Base-by-base conservation (phyloP, 2,329 filamentous ascomycete genomes). In the Sporothrix phasma region DNA sequence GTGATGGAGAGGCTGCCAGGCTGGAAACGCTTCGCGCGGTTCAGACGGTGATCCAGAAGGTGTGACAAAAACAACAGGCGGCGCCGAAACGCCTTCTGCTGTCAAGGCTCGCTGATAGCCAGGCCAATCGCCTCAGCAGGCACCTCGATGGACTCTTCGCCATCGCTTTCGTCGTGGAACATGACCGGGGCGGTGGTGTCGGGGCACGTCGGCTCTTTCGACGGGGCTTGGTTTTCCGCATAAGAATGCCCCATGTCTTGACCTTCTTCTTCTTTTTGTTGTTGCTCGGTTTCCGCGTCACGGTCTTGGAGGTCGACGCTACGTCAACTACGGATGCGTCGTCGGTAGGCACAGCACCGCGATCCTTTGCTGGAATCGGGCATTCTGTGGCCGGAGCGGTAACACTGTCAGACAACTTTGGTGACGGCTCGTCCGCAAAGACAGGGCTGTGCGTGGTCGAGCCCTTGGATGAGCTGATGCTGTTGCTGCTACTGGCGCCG, bases 241-340 rank as follows among this genome's bases (percentile, higher is more conserved):
- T 83, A 7, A 91, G 77, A 64, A 89, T 87, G 2, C 85, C 84
- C 37, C 85, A 86, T 19, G 85, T 84, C 86, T 86, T 88, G 65
- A 93, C 89, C 76, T 90, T 92, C 71, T 87, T 89, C 76, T 90
- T 92, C 71, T 87, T 73, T 67, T 75, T 75, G 67, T 75, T 76
- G 67, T 73, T 75, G 66, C 71, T 71, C 37, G 71, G 61, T 63
- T 75, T 75, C 59, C 72, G 72, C 7, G 64, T 67, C 4, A 69
- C 46, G 0, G 69, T 63, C 54, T 75, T 78, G 19, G 62, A 58
- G 49, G 66, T 71, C 26, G 54, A 68, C 13, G 61, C 66, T 34
- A 65, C 31, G 49, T 39, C 43, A 34, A 43, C 31, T 15, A 26
- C 2, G 67, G 56, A 0, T 65, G 45, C 10, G 15, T 59, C 34